A percentile compares a stretch with the other conserved stretches of the same genome.
phyloP scores from a whole-genome alignment of 495 filamentous ascomycete species.

The Chaetomium tenue region DNA sequence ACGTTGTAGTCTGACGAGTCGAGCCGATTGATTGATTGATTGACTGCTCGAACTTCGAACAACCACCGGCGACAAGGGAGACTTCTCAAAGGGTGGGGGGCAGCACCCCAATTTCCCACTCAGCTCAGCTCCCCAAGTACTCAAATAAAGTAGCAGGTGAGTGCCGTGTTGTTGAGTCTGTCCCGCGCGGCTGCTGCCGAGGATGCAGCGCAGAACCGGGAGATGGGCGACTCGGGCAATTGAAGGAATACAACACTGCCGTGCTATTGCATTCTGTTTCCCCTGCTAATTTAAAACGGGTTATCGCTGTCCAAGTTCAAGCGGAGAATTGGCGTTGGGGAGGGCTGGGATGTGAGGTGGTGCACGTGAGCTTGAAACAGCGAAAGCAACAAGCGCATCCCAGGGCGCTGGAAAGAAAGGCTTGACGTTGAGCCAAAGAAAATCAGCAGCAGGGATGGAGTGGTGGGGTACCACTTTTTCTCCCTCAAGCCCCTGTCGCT shows the following conservation, averaged over 20 bases:
- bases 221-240: neutral
- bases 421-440: constrained; percentile 7
- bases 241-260: neutral
- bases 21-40: too few relatives aligned
- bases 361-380: constrained; percentile 2
- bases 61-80: too few relatives aligned
- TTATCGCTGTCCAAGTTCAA: neutral
- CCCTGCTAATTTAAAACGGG: neutral
- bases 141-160: too few relatives aligned
- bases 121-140: too few relatives aligned
- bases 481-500: neutral
- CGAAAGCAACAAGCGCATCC: neutral
- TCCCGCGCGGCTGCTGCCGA: neutral
- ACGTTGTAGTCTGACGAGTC: too few relatives aligned
- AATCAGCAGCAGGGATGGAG: neutral
- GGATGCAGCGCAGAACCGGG: neutral
- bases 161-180: too few relatives aligned
- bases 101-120: too few relatives aligned
- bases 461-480: neutral
- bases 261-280: neutral
- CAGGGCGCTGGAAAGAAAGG: neutral
- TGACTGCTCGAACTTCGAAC: too few relatives aligned
- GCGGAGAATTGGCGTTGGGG: neutral
- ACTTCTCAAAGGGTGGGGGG: too few relatives aligned
- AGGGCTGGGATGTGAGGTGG: neutral